Evolutionary conservation across 2,329 filamentous ascomycete genomes (phyloP).

Genomic region (Fusarium ramigenum): DNA sequence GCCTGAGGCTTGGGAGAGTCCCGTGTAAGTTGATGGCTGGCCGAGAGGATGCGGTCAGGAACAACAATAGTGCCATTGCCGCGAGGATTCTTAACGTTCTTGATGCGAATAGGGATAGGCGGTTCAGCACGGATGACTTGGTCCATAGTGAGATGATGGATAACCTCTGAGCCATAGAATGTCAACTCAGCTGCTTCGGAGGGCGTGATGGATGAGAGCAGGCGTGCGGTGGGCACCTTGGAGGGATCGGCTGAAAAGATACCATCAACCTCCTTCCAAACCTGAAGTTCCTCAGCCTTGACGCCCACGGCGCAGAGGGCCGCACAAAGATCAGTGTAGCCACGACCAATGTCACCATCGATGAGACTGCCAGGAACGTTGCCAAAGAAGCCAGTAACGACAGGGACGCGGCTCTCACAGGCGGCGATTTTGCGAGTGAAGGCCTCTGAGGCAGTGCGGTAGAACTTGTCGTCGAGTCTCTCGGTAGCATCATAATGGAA

Average conservation of each 20-base stretch:
- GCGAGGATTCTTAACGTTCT: slow-evolving; percentile 88
- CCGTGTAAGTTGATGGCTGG: slow-evolving; percentile 67
- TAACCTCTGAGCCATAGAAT: slow-evolving; percentile 94
- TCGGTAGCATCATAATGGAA: slow-evolving; percentile 72
- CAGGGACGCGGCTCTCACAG: slow-evolving; percentile 75
- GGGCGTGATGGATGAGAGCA: slow-evolving; percentile 90
- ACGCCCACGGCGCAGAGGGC: slow-evolving; percentile 90
- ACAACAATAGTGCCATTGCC: slow-evolving; percentile 84
- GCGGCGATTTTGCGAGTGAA: slow-evolving; percentile 71
- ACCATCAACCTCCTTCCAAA: slow-evolving; percentile 99
- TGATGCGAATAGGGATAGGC: slow-evolving; percentile 86
- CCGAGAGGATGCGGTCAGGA: slow-evolving; percentile 71
- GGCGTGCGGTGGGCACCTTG: slow-evolving; percentile 90
- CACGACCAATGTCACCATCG: slow-evolving; percentile 87
- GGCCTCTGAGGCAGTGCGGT: slow-evolving; percentile 68
- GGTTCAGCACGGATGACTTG: slow-evolving; percentile 85
- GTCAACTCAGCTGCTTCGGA: slow-evolving; percentile 96
- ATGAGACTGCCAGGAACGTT: slow-evolving; percentile 90
- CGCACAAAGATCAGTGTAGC: slow-evolving; percentile 96
- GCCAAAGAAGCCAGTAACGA: slow-evolving; percentile 94
- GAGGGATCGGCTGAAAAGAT: slow-evolving; percentile 87
- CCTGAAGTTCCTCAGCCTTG: slow-evolving; percentile 88
- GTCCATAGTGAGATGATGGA: slow-evolving; percentile 99
- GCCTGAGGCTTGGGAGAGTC: slow-evolving; percentile 53
- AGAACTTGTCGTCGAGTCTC: slow-evolving; percentile 74